Percentiles rank a stretch among this genome's conserved stretches.
These are phyloP conservation scores for Yamadazyma ubonensis DNA, from an alignment of 805 yeast genomes.

Conservation along the genomic window DNA sequence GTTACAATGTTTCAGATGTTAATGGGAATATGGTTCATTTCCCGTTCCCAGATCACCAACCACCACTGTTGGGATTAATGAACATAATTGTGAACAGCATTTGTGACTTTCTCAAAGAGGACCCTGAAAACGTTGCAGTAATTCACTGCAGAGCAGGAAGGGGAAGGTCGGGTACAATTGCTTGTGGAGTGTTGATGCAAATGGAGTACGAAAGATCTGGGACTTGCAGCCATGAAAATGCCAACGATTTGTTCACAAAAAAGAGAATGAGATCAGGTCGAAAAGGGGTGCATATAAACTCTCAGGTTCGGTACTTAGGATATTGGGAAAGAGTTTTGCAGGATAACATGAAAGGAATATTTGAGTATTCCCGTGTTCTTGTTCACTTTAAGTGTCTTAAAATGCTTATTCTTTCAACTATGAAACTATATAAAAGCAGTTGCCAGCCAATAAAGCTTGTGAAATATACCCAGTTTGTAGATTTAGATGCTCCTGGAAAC, in stretches of 20 bases:
- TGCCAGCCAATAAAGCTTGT: background rate
- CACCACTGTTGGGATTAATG: constrained; percentile 63
- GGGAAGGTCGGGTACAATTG: constrained; percentile 83
- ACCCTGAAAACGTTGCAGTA: constrained; percentile 52
- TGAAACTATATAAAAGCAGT: no score
- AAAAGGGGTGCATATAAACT: constrained; percentile 65
- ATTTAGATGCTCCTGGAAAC: background rate
- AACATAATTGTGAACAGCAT: constrained; percentile 46
- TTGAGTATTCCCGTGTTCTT: background rate
- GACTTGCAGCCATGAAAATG: constrained; percentile 34
- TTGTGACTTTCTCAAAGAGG: constrained; percentile 34
- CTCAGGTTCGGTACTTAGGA: constrained; percentile 65
- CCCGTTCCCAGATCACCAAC: constrained; percentile 77
- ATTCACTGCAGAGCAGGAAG: constrained; percentile 91
- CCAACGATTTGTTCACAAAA: constrained; percentile 51
- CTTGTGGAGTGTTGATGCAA: constrained; percentile 68
- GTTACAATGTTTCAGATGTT: constrained; percentile 41
- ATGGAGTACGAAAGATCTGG: background rate
- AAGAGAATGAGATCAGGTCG: constrained; percentile 58
- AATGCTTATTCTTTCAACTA: background rate
- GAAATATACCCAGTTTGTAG: background rate
- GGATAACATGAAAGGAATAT: no score
- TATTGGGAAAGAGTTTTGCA: constrained; percentile 42
- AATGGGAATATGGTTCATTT: constrained; percentile 31
- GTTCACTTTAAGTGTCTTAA: background rate